Evolutionary conservation across 331 rosid species (phyloP).

Genomic region (Acacia pycnantha): DNA sequence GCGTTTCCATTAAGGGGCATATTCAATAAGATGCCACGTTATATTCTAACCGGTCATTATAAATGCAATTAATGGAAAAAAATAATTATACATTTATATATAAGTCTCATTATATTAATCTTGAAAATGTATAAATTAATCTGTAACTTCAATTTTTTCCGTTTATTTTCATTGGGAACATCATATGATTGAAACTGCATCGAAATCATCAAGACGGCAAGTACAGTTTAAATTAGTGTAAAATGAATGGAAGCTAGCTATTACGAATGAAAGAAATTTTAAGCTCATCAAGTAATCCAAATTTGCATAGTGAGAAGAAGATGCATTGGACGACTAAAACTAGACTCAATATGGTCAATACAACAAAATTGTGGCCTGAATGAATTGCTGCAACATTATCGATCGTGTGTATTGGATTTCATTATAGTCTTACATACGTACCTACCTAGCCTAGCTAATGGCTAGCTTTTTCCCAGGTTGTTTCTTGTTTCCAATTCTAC

Average conservation of each 20-base stretch:
- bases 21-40: not conserved
- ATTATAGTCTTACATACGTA: not conserved
- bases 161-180: not conserved
- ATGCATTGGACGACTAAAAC: not conserved
- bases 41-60: not conserved
- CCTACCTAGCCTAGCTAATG: conserved; percentile 1
- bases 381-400: not conserved
- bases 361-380: not conserved
- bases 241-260: not conserved
- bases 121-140: not conserved
- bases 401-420: not conserved
- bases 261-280: not conserved
- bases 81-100: not conserved
- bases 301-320: not conserved
- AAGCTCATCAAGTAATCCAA: not conserved
- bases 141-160: not conserved
- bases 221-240: not conserved
- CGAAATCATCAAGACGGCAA: not conserved
- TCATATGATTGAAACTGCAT: not conserved
- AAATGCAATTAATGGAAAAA: not conserved
- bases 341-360: not conserved
- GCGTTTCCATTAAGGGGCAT: no score
- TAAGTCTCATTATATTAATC: not conserved
- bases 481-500: not conserved
- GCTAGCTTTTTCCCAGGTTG: conserved; percentile 9